Evolutionary conservation across 2,329 filamentous ascomycete genomes (phyloP).

Genomic region (Coniochaeta sp.): DNA sequence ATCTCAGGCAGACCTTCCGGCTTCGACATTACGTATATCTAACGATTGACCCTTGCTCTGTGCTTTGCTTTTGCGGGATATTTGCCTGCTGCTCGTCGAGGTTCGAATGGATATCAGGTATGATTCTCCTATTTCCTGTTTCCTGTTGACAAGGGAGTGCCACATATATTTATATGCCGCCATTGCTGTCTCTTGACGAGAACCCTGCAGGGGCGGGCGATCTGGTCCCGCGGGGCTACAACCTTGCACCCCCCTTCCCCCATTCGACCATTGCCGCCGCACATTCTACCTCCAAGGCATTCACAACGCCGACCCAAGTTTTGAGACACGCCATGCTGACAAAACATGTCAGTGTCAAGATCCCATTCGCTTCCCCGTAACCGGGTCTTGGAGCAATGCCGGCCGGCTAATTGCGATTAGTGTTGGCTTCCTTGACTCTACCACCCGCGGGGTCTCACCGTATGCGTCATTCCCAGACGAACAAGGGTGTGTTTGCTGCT

Average conservation of each 20-base stretch:
- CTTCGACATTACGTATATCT: conserved; percentile 8
- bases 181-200: not conserved
- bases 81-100: not conserved
- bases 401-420: not conserved
- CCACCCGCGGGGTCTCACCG: not conserved
- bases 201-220: not conserved
- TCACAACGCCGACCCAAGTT: not conserved
- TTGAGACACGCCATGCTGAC: not conserved
- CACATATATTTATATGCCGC: not conserved
- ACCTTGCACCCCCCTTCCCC: not conserved
- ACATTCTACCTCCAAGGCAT: not conserved
- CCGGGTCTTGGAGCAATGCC: not conserved
- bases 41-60: too few relatives aligned
- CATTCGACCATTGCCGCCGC: too few relatives aligned
- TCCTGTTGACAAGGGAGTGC: not conserved
- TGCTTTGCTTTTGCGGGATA: not conserved
- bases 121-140: not conserved
- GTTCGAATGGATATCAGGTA: not conserved
- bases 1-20: conserved; percentile 34
- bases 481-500: not conserved
- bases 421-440: not conserved
- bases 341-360: not conserved
- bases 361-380: not conserved
- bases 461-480: not conserved
- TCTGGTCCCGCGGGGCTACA: not conserved